A percentile compares a stretch with the other conserved stretches of the same genome.
phyloP scores from a whole-genome alignment of 306 rosid species.

The Castanopsis chinensis region DNA sequence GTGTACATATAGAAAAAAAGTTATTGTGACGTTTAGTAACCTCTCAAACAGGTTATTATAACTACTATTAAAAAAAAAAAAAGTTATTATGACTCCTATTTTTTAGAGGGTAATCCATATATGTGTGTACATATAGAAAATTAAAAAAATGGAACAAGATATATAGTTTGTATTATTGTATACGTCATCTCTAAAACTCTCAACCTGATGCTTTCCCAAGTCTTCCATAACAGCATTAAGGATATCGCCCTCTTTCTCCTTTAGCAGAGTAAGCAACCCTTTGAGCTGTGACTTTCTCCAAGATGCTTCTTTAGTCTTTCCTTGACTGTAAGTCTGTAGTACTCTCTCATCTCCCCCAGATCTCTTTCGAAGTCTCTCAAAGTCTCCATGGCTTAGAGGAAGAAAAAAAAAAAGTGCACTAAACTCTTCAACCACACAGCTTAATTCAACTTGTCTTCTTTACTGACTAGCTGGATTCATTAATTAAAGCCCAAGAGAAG shows the following conservation, averaged over 20 bases:
- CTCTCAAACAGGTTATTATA: no score
- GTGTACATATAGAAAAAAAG: neutral
- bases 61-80: no score
- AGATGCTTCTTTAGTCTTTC: conserved; percentile 58
- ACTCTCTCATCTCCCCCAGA: conserved; percentile 40
- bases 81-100: no score
- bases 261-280: conserved; percentile 37
- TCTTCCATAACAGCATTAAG: conserved; percentile 56
- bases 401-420: no score
- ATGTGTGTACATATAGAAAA: neutral
- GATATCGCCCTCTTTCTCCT: conserved; percentile 47
- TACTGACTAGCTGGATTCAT: neutral
- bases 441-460: neutral
- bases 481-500: neutral
- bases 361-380: conserved; percentile 30
- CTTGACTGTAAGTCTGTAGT: conserved; percentile 46
- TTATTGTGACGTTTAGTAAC: no score
- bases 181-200: conserved; percentile 79
- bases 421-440: neutral
- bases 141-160: neutral
- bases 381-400: conserved; percentile 21
- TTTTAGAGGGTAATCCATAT: neutral
- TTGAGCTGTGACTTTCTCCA: conserved; percentile 73
- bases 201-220: conserved; percentile 65
- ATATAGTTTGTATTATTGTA: neutral